Percentiles rank a stretch among this genome's conserved stretches.
phyloP scores from a whole-genome alignment of 352 stramenopile genomes.

The Aphanomyces cochlioides region DNA sequence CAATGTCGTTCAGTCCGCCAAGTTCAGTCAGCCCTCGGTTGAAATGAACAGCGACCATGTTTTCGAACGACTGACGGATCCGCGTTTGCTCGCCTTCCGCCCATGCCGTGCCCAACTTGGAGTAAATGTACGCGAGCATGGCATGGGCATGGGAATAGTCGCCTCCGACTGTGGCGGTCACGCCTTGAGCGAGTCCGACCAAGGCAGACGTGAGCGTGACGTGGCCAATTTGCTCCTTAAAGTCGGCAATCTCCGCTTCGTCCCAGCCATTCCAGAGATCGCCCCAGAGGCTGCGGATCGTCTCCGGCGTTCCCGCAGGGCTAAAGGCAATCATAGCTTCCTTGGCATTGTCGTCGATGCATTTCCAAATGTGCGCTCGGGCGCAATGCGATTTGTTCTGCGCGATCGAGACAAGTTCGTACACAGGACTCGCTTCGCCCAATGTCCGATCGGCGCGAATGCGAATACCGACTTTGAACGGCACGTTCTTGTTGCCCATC shows the following conservation, averaged over 20 bases:
- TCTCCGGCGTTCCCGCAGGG: conserved; percentile 72
- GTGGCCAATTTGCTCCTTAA: conserved; percentile 74
- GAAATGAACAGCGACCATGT: conserved; percentile 79
- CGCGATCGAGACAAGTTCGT: conserved; percentile 83
- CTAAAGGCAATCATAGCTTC: conserved; percentile 80
- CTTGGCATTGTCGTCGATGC: conserved; percentile 23
- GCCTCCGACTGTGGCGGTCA: conserved; percentile 59
- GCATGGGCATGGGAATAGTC: conserved; percentile 72
- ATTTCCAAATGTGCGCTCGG: conserved; percentile 73
- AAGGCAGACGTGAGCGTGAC: conserved; percentile 69
- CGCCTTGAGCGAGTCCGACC: conserved; percentile 42
- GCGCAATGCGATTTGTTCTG: conserved; percentile 81
- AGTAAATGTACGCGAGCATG: conserved; percentile 76
- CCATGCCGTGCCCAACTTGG: conserved; percentile 77
- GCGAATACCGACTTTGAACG: conserved; percentile 72
- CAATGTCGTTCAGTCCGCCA: conserved; percentile 59
- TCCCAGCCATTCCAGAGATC: conserved; percentile 86
- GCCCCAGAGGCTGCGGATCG: conserved; percentile 76
- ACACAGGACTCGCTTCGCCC: conserved; percentile 51
- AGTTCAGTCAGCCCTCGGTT: conserved; percentile 69
- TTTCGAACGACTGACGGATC: conserved; percentile 80
- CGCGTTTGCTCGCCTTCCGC: conserved; percentile 79
- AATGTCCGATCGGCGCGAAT: conserved; percentile 60
- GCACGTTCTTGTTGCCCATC: conserved; percentile 82
- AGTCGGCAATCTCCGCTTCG: conserved; percentile 73